Base-by-base conservation (phyloP, 768 basidiomycete species). In the Floccularia luteovirens region DNA sequence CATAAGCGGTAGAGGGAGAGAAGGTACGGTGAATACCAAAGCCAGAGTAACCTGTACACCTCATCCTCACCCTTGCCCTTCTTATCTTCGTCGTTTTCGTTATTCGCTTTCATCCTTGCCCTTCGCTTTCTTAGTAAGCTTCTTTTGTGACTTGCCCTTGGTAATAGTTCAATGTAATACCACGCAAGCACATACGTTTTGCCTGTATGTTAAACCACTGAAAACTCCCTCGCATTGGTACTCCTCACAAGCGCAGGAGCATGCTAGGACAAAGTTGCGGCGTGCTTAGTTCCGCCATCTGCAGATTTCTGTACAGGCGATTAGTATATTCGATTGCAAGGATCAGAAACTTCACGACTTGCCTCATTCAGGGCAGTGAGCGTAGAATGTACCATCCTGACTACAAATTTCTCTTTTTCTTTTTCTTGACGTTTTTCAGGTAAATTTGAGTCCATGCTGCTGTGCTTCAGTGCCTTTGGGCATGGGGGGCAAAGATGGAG, bases 211-310 rank as follows among this genome's bases (percentile, higher is more conserved):
- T n/a, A n/a, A n/a, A n/a, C n/a, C n/a, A n/a, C n/a, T n/a, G n/a
- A n/a, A n/a, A n/a, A n/a, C n/a, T n/a, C n/a, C n/a, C n/a, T n/a
- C n/a, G n/a, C 24, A 20, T 36, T 39, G 1, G 84, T 81, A 40
- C 77, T 72, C 44, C 71, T 64, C 19, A 87, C 77, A 10, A 90
- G 67, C 5, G 82, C 73, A n/a, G n/a, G 81, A 66, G 51, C 74
- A 90, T 4, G 90, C 88, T 28, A 89, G 68, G 21, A n/a, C 81
- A 62, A 5, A 91, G 68, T 51, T 91, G 90, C 0, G 66, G 41
- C 0, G 72, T 73, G 42, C 67, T 82, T 11, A 92, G 64, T 45
- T 64, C n/a, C 69, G 19, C 71, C 76, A 30, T 82, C 73, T 1
- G 55, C 54, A 1, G 85, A 79, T 55, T 83, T 87, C 82, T 88